A percentile compares a stretch with the other conserved stretches of the same genome.
These are phyloP conservation scores for Echinochloa phyllopogon DNA, from an alignment of 176 grass and related monocot genomes.

Conservation along the genomic window DNA sequence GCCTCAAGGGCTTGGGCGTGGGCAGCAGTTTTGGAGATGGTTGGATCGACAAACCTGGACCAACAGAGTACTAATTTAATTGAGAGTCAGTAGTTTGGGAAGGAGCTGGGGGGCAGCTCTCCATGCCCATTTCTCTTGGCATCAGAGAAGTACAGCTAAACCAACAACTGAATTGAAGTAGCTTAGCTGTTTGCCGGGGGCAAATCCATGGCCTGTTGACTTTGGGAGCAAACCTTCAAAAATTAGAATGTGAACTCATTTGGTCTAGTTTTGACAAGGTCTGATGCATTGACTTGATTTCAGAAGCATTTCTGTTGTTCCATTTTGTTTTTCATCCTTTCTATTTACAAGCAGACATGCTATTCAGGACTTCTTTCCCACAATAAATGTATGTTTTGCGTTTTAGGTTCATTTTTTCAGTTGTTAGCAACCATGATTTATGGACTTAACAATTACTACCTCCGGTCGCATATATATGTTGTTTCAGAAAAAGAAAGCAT, in stretches of 20 bases:
- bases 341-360: background rate
- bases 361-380: background rate
- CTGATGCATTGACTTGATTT: background rate
- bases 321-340: background rate
- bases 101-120: constrained; percentile 20
- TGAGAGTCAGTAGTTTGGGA: constrained; percentile 16
- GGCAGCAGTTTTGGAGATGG: background rate
- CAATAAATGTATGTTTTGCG: background rate
- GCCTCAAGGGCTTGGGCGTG: background rate
- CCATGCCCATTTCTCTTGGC: constrained; percentile 16
- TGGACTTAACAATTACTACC: background rate
- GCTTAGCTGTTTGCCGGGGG: constrained; percentile 18
- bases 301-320: background rate
- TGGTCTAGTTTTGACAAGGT: background rate
- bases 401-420: background rate
- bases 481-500: too few species aligned
- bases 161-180: constrained; percentile 10
- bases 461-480: too few species aligned
- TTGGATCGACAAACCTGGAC: constrained; percentile 20
- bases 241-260: background rate
- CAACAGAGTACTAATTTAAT: constrained; percentile 4
- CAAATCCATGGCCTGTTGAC: background rate
- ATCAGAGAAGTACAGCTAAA: constrained; percentile 33
- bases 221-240: background rate
- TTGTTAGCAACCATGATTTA: background rate